These are phyloP conservation scores for Podaxis sp. DNA, from an alignment of 768 basidiomycete genomes.

Conservation along the genomic window DNA sequence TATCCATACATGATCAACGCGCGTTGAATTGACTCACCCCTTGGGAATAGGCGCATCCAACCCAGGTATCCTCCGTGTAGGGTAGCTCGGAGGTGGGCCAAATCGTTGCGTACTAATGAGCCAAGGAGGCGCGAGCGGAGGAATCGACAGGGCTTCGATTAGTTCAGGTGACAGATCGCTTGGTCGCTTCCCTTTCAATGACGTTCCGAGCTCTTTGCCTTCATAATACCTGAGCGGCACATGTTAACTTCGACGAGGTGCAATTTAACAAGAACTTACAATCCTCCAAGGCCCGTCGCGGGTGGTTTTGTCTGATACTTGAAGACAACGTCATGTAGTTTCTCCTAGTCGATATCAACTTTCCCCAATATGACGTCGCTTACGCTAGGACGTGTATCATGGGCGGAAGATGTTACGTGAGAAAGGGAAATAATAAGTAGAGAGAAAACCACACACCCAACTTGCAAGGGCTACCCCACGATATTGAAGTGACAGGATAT, in stretches of 20 bases:
- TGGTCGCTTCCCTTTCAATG: constrained; percentile 92
- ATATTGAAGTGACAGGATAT: too few species aligned
- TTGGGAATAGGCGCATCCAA: constrained; percentile 96
- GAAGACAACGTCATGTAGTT: constrained; percentile 99
- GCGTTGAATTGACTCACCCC: constrained; percentile 59
- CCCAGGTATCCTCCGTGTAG: constrained; percentile 91
- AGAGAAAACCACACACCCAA: too few species aligned
- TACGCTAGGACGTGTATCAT: too few species aligned
- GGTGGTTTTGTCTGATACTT: constrained; percentile 95
- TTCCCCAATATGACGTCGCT: constrained; percentile 65
- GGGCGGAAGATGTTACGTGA: too few species aligned
- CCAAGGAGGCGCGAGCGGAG: constrained; percentile 99
- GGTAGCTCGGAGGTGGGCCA: constrained; percentile 97
- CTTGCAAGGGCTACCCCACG: too few species aligned
- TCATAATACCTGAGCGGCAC: constrained; percentile 84
- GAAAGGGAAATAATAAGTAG: too few species aligned
- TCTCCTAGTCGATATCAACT: constrained; percentile 99
- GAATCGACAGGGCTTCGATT: constrained; percentile 96
- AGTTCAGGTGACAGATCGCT: constrained; percentile 98
- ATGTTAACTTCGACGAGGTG: background rate
- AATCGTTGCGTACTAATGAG: constrained; percentile 99
- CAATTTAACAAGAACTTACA: constrained; percentile 48
- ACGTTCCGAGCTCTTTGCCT: constrained; percentile 99
- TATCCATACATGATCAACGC: background rate
- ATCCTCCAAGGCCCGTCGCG: constrained; percentile 92